Percentiles rank a stretch among this genome's conserved stretches.
Conservation (phyloP, 164 flowering plant genomes). For the Magnolia changhungtana region DNA sequence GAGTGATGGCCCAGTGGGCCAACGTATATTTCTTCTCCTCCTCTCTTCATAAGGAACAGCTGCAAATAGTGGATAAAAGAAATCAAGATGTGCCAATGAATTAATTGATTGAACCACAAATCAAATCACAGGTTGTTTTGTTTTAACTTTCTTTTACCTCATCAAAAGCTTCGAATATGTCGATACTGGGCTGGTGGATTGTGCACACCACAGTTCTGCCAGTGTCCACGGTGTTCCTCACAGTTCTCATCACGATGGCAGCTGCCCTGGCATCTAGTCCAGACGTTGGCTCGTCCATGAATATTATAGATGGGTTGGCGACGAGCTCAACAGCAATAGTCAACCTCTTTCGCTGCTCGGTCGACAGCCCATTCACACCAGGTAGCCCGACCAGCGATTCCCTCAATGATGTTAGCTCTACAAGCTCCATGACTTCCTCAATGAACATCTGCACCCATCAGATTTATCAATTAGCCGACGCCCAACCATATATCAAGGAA, state of each 20-base stretch:
- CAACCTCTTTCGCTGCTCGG: slow-evolving; percentile 50
- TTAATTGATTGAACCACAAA: too few relatives aligned
- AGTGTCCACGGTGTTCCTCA: slow-evolving; percentile 50
- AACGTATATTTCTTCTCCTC: slow-evolving; percentile 43
- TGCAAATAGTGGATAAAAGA: slow-evolving; percentile 7
- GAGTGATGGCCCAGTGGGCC: slow-evolving; percentile 43
- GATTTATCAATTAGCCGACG: neutral
- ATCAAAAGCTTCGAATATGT: slow-evolving; percentile 52
- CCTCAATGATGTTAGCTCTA: slow-evolving; percentile 38
- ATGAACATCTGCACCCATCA: slow-evolving; percentile 39
- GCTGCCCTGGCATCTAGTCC: slow-evolving; percentile 64
- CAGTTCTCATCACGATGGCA: slow-evolving; percentile 59
- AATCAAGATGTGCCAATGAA: neutral
- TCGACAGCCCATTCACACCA: slow-evolving; percentile 46
- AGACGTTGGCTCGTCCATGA: slow-evolving; percentile 64
- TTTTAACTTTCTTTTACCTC: slow-evolving; percentile 29
- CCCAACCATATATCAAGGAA: neutral
- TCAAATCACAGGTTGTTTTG: neutral
- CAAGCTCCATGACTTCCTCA: slow-evolving; percentile 55
- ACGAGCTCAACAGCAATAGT: slow-evolving; percentile 65
- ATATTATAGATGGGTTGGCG: slow-evolving; percentile 54
- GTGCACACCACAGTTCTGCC: slow-evolving; percentile 58
- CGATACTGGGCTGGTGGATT: slow-evolving; percentile 57
- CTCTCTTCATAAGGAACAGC: slow-evolving; percentile 41
- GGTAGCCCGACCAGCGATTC: slow-evolving; percentile 48